phyloP scores from a whole-genome alignment of 2,329 filamentous ascomycete species.

The Pseudogymnoascus sp. region DNA sequence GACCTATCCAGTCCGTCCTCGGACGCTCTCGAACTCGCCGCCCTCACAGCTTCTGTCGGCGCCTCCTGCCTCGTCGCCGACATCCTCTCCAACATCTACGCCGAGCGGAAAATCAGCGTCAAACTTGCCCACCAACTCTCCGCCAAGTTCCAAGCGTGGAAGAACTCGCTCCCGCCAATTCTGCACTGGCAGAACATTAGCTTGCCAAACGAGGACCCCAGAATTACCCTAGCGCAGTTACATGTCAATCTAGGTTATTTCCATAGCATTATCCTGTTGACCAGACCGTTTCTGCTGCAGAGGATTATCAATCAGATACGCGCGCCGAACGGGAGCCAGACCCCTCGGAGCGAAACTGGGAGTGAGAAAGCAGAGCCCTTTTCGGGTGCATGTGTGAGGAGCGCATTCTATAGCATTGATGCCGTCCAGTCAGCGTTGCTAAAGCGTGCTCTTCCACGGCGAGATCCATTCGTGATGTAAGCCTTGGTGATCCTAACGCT shows the following conservation, averaged over 20 bases:
- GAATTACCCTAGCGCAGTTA: conserved; percentile 48
- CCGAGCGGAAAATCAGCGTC: conserved; percentile 38
- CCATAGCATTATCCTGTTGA: conserved; percentile 54
- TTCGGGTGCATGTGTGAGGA: conserved; percentile 42
- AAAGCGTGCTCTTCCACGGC: conserved; percentile 37
- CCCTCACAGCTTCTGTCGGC: conserved; percentile 5
- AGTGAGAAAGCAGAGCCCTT: conserved; percentile 33
- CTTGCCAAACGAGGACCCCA: conserved; percentile 32
- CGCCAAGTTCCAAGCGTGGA: conserved; percentile 43
- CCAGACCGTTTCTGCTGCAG: conserved; percentile 51
- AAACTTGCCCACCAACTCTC: conserved; percentile 49
- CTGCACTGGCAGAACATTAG: conserved; percentile 43
- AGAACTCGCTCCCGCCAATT: conserved; percentile 37
- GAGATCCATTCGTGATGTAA: conserved; percentile 50
- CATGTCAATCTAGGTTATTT: conserved; percentile 54
- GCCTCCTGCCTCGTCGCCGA: conserved; percentile 13
- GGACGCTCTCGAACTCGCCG: not conserved
- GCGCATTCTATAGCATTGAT: conserved; percentile 41
- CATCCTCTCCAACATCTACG: not conserved
- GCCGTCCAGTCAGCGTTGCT: conserved; percentile 38
- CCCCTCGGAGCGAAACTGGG: conserved; percentile 21
- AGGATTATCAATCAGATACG: not conserved
- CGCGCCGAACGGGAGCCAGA: not conserved
- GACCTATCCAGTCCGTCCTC: not conserved
- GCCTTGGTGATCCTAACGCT: conserved; percentile 19